These are phyloP conservation scores for Zoysia matrella DNA, from an alignment of 202 grass and related monocot species.

Conservation along the genomic window DNA sequence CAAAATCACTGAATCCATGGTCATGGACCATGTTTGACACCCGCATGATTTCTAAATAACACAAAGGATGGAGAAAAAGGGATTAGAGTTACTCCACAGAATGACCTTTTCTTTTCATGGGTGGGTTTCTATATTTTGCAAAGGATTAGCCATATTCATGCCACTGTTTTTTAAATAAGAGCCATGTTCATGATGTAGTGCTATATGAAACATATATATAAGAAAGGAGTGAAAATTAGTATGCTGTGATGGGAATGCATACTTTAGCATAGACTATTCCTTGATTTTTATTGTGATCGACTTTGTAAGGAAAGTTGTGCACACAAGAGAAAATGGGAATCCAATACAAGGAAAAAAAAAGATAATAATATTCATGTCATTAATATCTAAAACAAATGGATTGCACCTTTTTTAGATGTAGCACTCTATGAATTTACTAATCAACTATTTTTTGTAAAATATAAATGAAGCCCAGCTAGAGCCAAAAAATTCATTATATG, in stretches of 20 bases:
- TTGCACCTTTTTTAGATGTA: neutral
- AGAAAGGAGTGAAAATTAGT: neutral
- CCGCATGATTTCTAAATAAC: constrained; percentile 66
- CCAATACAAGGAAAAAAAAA: neutral
- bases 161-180: neutral
- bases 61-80: constrained; percentile 23
- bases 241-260: neutral
- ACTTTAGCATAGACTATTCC: neutral
- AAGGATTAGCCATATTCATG: neutral
- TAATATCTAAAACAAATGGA: neutral
- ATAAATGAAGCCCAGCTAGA: neutral
- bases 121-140: neutral
- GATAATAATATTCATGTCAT: too few species aligned
- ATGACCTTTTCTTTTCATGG: too few species aligned
- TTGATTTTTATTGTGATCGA: neutral
- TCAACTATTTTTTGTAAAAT: neutral
- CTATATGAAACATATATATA: neutral
- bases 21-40: constrained; percentile 70
- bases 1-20: constrained; percentile 80
- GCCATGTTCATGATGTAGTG: neutral
- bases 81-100: neutral
- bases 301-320: neutral
- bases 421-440: neutral
- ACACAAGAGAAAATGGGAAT: neutral
- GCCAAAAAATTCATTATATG: too few species aligned